Percentiles rank a stretch among this genome's conserved stretches.
Evolutionary conservation across 2,329 filamentous ascomycete species (phyloP).

Genomic region (Clathrospora elynae): DNA sequence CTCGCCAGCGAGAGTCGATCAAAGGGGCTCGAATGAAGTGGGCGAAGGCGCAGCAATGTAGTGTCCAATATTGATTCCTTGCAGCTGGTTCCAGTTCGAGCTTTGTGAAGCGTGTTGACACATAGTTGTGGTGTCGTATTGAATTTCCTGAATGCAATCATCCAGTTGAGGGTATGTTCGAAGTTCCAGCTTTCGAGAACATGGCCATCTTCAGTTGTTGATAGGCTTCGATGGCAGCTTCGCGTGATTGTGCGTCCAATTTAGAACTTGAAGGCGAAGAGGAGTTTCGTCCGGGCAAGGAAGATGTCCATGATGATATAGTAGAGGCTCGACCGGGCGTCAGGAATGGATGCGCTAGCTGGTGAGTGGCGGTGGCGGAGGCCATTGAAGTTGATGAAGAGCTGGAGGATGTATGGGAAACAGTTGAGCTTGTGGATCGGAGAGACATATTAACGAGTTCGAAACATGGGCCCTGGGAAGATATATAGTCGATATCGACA

Average conservation of each 20-base stretch:
- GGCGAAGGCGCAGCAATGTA: too few relatives aligned
- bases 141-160: slow-evolving; percentile 6
- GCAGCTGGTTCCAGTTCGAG: neutral
- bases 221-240: slow-evolving; percentile 44
- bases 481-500: slow-evolving; percentile 19
- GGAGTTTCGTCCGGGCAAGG: slow-evolving; percentile 30
- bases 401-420: slow-evolving; percentile 25
- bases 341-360: slow-evolving; percentile 35
- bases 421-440: slow-evolving; percentile 17
- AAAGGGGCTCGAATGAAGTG: too few relatives aligned
- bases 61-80: too few relatives aligned
- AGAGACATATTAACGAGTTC: slow-evolving; percentile 18
- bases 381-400: slow-evolving; percentile 27
- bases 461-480: slow-evolving; percentile 1
- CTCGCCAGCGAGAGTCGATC: too few relatives aligned
- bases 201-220: slow-evolving; percentile 39
- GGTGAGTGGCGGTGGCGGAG: slow-evolving; percentile 19
- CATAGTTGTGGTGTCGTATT: too few relatives aligned
- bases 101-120: neutral
- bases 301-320: slow-evolving; percentile 42
- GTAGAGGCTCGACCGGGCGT: slow-evolving; percentile 34
- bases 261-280: slow-evolving; percentile 15
- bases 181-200: slow-evolving; percentile 42
- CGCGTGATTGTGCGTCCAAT: slow-evolving; percentile 24
- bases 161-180: slow-evolving; percentile 2